Evolutionary conservation across 75 land plant species (phyloP), one percentile per base, ranked within the genome.

Genomic region (Ceratopteris richardii): DNA sequence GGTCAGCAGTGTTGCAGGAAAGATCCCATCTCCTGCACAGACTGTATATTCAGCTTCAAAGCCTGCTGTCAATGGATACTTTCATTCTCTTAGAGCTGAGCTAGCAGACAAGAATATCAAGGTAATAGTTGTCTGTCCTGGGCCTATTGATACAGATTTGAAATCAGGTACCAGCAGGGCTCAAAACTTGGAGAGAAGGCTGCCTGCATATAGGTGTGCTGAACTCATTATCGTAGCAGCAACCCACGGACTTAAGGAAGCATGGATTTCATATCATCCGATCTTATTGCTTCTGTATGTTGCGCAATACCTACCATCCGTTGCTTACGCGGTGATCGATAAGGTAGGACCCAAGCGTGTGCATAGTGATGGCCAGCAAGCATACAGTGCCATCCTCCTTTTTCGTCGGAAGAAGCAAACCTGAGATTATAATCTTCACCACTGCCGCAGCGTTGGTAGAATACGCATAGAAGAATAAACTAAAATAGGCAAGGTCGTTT

Each of bases 1-100:
- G 93, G 93, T 88, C 76, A 90, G 96, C 62, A 87, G 92, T 72
- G 85, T 87, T 66, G 96, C 92, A 24, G 96, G 92, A 26, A 90
- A 87, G 62, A 51, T 70, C 16, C 88, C 96, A 54, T 81, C 96
- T 57, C 88, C 96, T 52, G 96, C 93, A n/a, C 96, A 90, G 57
- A 74, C 92, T n/a, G 55, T 90, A 1, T 90, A 90, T 61, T 80
- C 88, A 52, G 92, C 92, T 52, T 79, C 96, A 23, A 90, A 90
- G 58, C 73, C 80, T 75, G 96, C 96, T 29, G 60, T 90, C 28
- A 83, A 90, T 77, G 96, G 96, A 0, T 90, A 87, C 62, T 90
- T 90, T 46, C 72, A 90, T 60, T 71, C 77, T 29, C 72, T 90
- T 42, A 77, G 96, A 18, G 76, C 92, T 52, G 96, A 90, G 96